Evolutionary conservation across 2,329 filamentous ascomycete genomes (phyloP), one percentile per base, ranked within the genome.

Genomic region (Xylariaceae sp.): DNA sequence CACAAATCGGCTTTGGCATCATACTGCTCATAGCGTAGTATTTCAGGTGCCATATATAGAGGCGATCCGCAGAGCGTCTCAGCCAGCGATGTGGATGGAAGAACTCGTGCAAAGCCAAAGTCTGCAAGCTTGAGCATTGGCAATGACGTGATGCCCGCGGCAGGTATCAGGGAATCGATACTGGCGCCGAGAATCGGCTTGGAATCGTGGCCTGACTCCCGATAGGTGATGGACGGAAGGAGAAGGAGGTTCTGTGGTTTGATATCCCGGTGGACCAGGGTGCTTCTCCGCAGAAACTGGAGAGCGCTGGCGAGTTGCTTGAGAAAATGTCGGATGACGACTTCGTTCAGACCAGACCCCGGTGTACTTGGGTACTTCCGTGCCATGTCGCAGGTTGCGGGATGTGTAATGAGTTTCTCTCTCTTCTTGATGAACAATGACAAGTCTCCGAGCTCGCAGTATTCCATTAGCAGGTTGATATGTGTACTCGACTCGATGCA

Each of bases 381-480:
- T 53, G 95, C 90, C 83, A 97, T 92, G 60, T 95, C 90, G 64
- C 83, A 82, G 3, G 92, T 94, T 46, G 89, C 86, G 27, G 87
- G 83, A 66, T 95, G 87, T 44, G 85, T 86, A 40, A 78, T 80
- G 41, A 96, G 81, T 64, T 85, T 88, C 53, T 92, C 85, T 53
- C 92, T 83, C 72, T 94, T 95, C 77, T 94, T 95, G 73, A 99
- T 96, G 70, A 99, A 97, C 47, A 92, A 78, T 11, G 94, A 95
- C 51, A 99, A 73, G 66, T 99, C 94, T 18, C 94, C 92, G 38
- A 99, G 80, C 66, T 95, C 90, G 72, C 94, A 97, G 71, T 95
- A 97, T 73, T 99, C 94, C 92, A 97, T 99, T 56, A 97, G 86
- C 51, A 99, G 81, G 71, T 99, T 94, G 71, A 97, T 96, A 65